These are phyloP conservation scores for Magnusiomyces paraingens DNA, from an alignment of 1,139 yeast genomes.

Conservation along the genomic window DNA sequence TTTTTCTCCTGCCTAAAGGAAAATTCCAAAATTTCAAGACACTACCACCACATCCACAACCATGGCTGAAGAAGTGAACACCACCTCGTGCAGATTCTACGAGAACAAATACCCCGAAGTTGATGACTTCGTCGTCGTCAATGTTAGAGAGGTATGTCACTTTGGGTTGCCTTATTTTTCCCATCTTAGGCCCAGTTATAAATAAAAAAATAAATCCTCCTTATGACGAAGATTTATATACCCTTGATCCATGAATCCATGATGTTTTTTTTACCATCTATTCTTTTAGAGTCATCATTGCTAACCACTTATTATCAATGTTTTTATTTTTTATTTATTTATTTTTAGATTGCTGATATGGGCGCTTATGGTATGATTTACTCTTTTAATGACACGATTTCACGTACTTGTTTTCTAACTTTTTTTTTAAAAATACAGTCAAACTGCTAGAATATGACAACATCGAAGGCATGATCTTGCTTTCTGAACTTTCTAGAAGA, in stretches of 20 bases:
- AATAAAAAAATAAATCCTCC: too few relatives aligned
- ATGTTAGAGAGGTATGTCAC: slow-evolving; percentile 65
- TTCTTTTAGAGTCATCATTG: too few relatives aligned
- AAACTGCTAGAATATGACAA: slow-evolving; percentile 93
- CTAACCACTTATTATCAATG: too few relatives aligned
- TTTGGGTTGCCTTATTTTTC: slow-evolving; percentile 3
- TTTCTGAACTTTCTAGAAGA: slow-evolving; percentile 95
- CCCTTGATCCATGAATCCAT: too few relatives aligned
- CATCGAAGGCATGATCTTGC: slow-evolving; percentile 96
- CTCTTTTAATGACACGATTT: too few relatives aligned
- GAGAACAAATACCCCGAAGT: slow-evolving; percentile 98
- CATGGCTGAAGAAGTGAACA: slow-evolving; percentile 40
- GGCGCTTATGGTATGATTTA: slow-evolving; percentile 26
- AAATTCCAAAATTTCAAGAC: background rate
- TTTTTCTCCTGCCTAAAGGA: background rate
- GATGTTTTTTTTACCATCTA: too few relatives aligned
- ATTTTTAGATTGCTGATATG: slow-evolving; percentile 30
- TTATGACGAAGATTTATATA: too few relatives aligned
- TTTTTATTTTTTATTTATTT: too few relatives aligned
- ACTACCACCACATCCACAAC: background rate
- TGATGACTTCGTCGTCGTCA: slow-evolving; percentile 97
- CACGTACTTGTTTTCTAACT: too few relatives aligned
- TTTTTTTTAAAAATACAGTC: slow-evolving; percentile 42
- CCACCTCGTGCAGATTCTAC: slow-evolving; percentile 91
- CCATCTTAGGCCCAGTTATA: too few relatives aligned